phyloP scores from a whole-genome alignment of 1,284 basidiomycete genomes.

The Austropuccinia psidii region DNA sequence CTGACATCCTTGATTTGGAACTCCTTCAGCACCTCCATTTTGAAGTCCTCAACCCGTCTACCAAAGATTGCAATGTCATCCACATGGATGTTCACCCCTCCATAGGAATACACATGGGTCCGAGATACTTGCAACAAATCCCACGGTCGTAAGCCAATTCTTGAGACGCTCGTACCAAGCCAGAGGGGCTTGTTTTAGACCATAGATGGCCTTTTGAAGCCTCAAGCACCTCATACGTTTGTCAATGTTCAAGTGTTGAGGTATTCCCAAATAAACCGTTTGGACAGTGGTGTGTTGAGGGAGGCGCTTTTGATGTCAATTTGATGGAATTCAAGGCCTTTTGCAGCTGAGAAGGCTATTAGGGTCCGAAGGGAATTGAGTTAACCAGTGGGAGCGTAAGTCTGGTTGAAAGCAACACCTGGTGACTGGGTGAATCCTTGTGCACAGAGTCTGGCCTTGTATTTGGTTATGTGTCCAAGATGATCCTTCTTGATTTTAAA shows the following conservation, averaged over 20 bases:
- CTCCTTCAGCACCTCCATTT: background rate
- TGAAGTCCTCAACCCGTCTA: background rate
- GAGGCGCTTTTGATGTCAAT: background rate
- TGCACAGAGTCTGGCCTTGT: background rate
- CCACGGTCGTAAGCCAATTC: background rate
- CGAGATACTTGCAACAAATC: background rate
- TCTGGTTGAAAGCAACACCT: background rate
- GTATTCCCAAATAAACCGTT: too few relatives aligned
- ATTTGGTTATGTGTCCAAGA: background rate
- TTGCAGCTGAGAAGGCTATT: background rate
- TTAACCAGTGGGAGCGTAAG: background rate
- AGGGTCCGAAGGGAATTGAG: background rate
- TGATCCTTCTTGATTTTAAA: background rate
- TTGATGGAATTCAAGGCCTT: background rate
- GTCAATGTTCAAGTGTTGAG: too few relatives aligned
- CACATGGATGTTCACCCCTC: background rate
- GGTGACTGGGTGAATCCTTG: background rate
- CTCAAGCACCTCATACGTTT: too few relatives aligned
- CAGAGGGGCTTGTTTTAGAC: background rate
- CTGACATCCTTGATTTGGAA: background rate
- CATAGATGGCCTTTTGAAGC: background rate
- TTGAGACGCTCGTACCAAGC: background rate
- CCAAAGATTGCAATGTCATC: background rate
- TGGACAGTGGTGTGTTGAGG: too few relatives aligned
- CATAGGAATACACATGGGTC: conserved; percentile 4